phyloP scores from a whole-genome alignment of 164 flowering plant genomes.

The Amborella trichopoda region DNA sequence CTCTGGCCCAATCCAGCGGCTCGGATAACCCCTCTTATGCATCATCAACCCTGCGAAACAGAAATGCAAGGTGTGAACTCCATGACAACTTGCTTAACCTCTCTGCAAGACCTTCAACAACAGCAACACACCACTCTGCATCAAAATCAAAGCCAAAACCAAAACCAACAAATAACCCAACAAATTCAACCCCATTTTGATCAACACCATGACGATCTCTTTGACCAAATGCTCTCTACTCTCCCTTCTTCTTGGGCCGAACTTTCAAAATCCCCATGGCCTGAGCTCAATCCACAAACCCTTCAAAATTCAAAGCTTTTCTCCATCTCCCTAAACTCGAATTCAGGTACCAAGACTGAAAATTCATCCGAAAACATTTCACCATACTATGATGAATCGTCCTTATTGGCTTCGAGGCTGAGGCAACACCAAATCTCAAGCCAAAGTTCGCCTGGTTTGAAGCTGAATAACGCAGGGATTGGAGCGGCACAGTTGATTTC shows the following conservation, averaged over 20 bases:
- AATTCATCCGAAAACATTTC: conserved; percentile 17
- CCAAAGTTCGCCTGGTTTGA: conserved; percentile 16
- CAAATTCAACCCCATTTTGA: too few relatives aligned
- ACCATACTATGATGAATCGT: conserved; percentile 31
- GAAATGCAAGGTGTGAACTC: too few relatives aligned
- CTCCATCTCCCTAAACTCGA: conserved; percentile 10
- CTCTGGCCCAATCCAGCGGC: too few relatives aligned
- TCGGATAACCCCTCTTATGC: too few relatives aligned
- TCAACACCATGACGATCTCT: conserved; percentile 72
- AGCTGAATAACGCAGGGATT: conserved; percentile 10
- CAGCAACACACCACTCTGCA: too few relatives aligned
- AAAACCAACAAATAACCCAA: too few relatives aligned
- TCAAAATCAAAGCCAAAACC: too few relatives aligned
- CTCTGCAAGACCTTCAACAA: too few relatives aligned
- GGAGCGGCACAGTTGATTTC: conserved; percentile 31
- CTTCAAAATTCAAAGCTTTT: conserved; percentile 13
- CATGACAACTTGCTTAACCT: too few relatives aligned
- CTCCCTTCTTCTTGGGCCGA: conserved; percentile 32
- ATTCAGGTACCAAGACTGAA: conserved; percentile 2
- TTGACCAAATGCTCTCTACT: conserved; percentile 74
- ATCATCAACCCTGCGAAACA: too few relatives aligned
- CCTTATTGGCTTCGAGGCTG: conserved; percentile 45
- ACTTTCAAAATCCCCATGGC: conserved; percentile 15
- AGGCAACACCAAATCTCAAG: conserved; percentile 54
- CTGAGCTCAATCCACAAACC: conserved; percentile 19